Percentiles rank a stretch among this genome's conserved stretches.
phyloP scores from a whole-genome alignment of 495 filamentous ascomycete genomes.

The Diplogelasinospora grovesii region DNA sequence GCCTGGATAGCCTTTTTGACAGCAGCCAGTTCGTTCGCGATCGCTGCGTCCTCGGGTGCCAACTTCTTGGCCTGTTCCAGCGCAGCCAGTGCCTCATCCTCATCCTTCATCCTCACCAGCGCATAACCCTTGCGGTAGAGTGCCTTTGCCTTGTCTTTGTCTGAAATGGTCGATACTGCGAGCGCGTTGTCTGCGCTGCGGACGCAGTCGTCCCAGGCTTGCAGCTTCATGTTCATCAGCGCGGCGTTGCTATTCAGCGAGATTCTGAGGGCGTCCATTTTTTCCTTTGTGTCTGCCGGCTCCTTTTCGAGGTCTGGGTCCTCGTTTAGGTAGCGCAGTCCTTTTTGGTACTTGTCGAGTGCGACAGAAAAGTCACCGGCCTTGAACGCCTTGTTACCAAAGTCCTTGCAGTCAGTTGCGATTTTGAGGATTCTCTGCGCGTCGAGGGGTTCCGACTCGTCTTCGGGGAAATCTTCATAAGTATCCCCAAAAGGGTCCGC shows the following conservation, averaged over 20 bases:
- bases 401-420: constrained; percentile 81
- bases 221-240: constrained; percentile 68
- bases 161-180: constrained; percentile 53
- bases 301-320: constrained; percentile 69
- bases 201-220: constrained; percentile 60
- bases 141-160: constrained; percentile 83
- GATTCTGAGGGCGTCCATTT: constrained; percentile 57
- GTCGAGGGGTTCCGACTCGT: constrained; percentile 48
- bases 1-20: constrained; percentile 71
- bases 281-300: constrained; percentile 54
- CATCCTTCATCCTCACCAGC: constrained; percentile 67
- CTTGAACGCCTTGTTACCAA: constrained; percentile 91
- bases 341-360: constrained; percentile 95
- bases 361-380: constrained; percentile 58
- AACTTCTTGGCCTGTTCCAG: constrained; percentile 70
- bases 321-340: constrained; percentile 88
- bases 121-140: constrained; percentile 77
- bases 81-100: constrained; percentile 73
- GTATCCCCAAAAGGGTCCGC: constrained; percentile 80
- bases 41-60: constrained; percentile 67
- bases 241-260: constrained; percentile 37
- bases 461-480: constrained; percentile 95
- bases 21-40: constrained; percentile 63
- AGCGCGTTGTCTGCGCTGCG: constrained; percentile 68
- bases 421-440: constrained; percentile 67